phyloP scores from a whole-genome alignment of 345 rosid species.

The Noccaea bulbosa region DNA sequence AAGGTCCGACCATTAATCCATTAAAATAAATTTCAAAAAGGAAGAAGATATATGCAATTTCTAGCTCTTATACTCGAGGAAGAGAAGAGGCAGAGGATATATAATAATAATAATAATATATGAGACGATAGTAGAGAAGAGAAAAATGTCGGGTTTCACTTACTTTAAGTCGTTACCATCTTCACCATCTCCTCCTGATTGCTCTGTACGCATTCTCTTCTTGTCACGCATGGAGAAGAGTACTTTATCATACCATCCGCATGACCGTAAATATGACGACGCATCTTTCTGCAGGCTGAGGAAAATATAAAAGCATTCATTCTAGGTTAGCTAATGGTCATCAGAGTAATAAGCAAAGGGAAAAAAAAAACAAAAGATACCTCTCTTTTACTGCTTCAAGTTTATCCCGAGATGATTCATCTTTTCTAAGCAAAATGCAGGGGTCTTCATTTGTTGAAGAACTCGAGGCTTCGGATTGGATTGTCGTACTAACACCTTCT shows the following conservation, averaged over 20 bases:
- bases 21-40: background rate
- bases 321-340: constrained; percentile 19
- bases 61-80: background rate
- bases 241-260: constrained; percentile 75
- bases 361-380: constrained; percentile 54
- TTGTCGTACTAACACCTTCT: constrained; percentile 37
- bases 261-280: constrained; percentile 58
- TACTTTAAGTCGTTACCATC: constrained; percentile 60
- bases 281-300: constrained; percentile 73
- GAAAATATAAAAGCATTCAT: constrained; percentile 25
- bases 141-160: constrained; percentile 37
- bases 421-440: constrained; percentile 67
- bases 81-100: background rate
- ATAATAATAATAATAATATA: too few species aligned
- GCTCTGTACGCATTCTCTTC: constrained; percentile 56
- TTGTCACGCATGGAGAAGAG: constrained; percentile 59
- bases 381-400: constrained; percentile 69
- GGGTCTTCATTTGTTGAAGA: constrained; percentile 48
- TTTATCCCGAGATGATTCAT: constrained; percentile 59
- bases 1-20: constrained; percentile 14
- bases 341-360: background rate
- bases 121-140: background rate
- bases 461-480: constrained; percentile 41
- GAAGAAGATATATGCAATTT: background rate
- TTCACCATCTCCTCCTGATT: constrained; percentile 46